Evolutionary conservation across 164 flowering plant genomes (phyloP), one percentile per base, ranked within the genome.

Genomic region (Pachysandra terminalis): DNA sequence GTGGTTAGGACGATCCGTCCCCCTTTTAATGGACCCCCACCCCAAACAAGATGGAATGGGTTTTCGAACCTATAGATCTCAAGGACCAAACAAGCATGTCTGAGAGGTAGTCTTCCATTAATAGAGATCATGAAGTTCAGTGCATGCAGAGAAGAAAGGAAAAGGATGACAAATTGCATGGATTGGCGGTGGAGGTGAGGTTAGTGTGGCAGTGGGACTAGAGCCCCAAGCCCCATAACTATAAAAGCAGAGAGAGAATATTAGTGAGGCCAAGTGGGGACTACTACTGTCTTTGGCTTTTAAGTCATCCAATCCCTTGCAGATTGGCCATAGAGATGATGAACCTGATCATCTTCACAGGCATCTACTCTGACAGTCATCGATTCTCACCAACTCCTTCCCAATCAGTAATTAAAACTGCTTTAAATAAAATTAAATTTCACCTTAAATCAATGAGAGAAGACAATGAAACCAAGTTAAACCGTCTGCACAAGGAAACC

Each of bases 111-210:
- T 54, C n/a, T 19, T 54, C 3, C 3, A n/a, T 54, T 54, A 16
- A 54, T 19, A 16, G 9, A 54, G 17, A 19, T 25, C 66, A 48
- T 63, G 40, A 63, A 63, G 66, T 45, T 64, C 63, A 68, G 61
- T 28, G 72, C 68, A 70, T 64, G 70, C 56, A 41, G n/a, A n/a
- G n/a, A n/a, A n/a, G n/a, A 65, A 65, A 51, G 64, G 61, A 66
- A 57, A 72, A 73, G 67, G 74, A n/a, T n/a, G n/a, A 76, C 80
- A 79, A 73, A 70, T 63, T 76, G 72, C 72, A 74, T 67, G 72
- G 72, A 67, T 78, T 72, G 82, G 79, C 77, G 77, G 80, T 79
- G 81, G 76, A 61, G 55, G 64, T n/a, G 61, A 15, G 17, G 27
- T 41, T 8, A 0, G n/a, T 9, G 16, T 16, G 35, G 26, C 55